These are phyloP conservation scores for Sarocladium brachiariae DNA, from an alignment of 2,329 filamentous ascomycete species.

Conservation along the genomic window DNA sequence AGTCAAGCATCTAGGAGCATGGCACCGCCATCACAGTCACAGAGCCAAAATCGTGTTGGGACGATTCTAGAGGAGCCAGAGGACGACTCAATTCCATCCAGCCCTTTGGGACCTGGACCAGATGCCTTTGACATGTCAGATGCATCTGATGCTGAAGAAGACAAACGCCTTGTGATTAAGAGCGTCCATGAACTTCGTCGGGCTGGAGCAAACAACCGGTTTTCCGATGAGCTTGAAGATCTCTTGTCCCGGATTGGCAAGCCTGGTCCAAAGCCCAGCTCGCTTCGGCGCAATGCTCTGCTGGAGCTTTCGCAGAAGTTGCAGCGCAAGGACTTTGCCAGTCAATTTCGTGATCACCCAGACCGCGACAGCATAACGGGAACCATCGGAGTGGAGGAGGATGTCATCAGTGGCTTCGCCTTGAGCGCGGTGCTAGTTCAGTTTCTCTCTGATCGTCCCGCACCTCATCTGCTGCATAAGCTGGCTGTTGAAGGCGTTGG, in stretches of 20 bases:
- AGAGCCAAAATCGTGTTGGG: slow-evolving; percentile 4
- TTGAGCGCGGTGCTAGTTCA: slow-evolving; percentile 57
- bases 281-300: slow-evolving; percentile 50
- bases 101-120: slow-evolving; percentile 10
- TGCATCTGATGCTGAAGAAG: slow-evolving; percentile 28
- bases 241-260: slow-evolving; percentile 52
- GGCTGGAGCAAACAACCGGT: slow-evolving; percentile 59
- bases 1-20: slow-evolving; percentile 10
- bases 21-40: neutral
- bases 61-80: slow-evolving; percentile 2
- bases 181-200: slow-evolving; percentile 61
- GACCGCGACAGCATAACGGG: slow-evolving; percentile 63
- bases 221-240: slow-evolving; percentile 60
- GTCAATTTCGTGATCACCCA: slow-evolving; percentile 67
- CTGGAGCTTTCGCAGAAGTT: slow-evolving; percentile 55
- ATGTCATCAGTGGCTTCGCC: slow-evolving; percentile 56
- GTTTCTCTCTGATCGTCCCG: slow-evolving; percentile 53
- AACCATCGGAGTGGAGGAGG: slow-evolving; percentile 51
- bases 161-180: slow-evolving; percentile 44
- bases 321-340: slow-evolving; percentile 54
- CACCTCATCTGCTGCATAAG: slow-evolving; percentile 52
- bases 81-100: slow-evolving; percentile 8
- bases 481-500: slow-evolving; percentile 49
- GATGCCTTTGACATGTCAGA: slow-evolving; percentile 20
- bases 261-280: slow-evolving; percentile 38